Percentiles rank a stretch among this genome's conserved stretches.
Evolutionary conservation across 345 rosid genomes (phyloP).

Genomic region (Sisymbrium irio): DNA sequence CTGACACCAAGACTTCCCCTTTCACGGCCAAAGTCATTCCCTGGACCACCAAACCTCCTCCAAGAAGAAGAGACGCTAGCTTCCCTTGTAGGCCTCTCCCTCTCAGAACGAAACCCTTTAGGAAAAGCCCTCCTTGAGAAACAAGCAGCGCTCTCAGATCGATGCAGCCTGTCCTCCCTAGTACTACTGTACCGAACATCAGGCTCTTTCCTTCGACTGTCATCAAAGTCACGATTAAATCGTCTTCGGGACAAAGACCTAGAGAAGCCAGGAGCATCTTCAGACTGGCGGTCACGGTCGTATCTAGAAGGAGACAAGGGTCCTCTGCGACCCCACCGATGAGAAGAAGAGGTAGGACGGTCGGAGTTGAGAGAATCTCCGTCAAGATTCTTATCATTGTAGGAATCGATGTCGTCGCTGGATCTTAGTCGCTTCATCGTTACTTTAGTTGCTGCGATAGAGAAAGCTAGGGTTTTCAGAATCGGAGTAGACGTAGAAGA

Average conservation of each 20-base stretch:
- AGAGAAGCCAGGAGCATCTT: constrained; percentile 36
- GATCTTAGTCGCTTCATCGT: constrained; percentile 85
- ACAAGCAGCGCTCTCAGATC: constrained; percentile 75
- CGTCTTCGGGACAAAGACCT: constrained; percentile 56
- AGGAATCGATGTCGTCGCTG: constrained; percentile 71
- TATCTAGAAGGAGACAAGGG: constrained; percentile 56
- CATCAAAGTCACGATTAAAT: constrained; percentile 63
- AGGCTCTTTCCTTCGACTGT: constrained; percentile 55
- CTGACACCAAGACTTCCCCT: constrained; percentile 30
- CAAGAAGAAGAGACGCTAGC: constrained; percentile 74
- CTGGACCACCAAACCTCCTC: constrained; percentile 64
- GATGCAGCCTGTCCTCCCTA: constrained; percentile 46
- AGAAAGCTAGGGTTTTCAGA: background rate
- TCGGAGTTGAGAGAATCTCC: constrained; percentile 49
- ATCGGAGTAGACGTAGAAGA: constrained; percentile 1
- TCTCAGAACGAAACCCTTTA: constrained; percentile 75
- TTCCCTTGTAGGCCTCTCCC: constrained; percentile 74
- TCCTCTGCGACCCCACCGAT: constrained; percentile 53
- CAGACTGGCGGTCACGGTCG: constrained; percentile 62
- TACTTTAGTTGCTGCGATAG: background rate
- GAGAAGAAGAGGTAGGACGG: constrained; percentile 52
- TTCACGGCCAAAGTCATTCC: constrained; percentile 36
- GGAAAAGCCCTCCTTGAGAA: constrained; percentile 81
- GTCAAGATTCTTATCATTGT: constrained; percentile 40
- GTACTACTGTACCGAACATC: constrained; percentile 41